Conservation (phyloP, 148 eudicot species). For the Chenopodium formosanum region DNA sequence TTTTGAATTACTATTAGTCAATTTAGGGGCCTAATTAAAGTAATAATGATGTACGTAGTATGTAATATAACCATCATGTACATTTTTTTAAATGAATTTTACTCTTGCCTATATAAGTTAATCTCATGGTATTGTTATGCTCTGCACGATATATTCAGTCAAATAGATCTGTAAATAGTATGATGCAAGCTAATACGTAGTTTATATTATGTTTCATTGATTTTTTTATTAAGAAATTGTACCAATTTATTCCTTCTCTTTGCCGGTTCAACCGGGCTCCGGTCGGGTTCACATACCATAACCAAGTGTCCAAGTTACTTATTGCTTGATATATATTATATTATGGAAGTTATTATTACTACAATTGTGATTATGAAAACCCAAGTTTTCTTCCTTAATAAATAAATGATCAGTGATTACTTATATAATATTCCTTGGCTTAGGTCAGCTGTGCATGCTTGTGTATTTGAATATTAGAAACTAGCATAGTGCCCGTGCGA, state of each 20-base stretch:
- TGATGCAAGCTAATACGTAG: constrained; percentile 1
- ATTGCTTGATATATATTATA: background rate
- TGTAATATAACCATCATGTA: no score
- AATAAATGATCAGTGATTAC: background rate
- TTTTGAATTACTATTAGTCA: no score
- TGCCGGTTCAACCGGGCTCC: constrained; percentile 22
- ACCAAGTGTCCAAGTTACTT: constrained; percentile 2
- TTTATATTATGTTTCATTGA: background rate
- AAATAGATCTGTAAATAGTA: background rate
- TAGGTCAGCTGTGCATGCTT: background rate
- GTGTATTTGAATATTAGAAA: background rate
- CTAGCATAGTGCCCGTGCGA: no score
- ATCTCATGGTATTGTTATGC: background rate
- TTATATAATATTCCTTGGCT: background rate
- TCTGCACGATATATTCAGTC: constrained; percentile 9
- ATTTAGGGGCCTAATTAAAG: no score
- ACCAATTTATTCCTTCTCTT: background rate
- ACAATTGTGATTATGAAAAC: background rate
- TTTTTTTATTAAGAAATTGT: background rate
- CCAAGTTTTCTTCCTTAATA: background rate
- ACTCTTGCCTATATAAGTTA: background rate
- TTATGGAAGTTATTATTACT: background rate
- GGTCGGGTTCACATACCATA: constrained; percentile 33
- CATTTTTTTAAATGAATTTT: no score
- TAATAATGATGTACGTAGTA: no score